These are phyloP conservation scores for Aspergillus saccharolyticus DNA, from an alignment of 495 filamentous ascomycete genomes.

Conservation along the genomic window DNA sequence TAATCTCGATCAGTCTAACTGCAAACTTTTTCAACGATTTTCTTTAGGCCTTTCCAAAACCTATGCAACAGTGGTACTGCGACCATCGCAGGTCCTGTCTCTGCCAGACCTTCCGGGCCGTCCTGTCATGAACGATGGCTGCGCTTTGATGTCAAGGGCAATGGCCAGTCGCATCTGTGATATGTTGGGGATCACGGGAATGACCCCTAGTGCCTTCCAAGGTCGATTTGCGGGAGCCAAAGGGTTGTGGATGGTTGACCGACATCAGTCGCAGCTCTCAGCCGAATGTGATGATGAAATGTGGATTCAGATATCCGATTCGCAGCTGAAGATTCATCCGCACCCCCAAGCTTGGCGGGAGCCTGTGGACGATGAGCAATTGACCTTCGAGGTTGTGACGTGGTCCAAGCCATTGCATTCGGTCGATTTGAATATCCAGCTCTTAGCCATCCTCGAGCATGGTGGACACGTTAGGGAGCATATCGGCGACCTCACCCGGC, in stretches of 20 bases:
- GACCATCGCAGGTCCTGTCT: conserved; percentile 36
- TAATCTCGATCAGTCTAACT: conserved; percentile 41
- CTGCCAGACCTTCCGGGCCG: conserved; percentile 24
- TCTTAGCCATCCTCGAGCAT: conserved; percentile 71
- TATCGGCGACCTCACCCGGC: conserved; percentile 54
- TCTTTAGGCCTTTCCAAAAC: conserved; percentile 42
- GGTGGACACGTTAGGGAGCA: conserved; percentile 53
- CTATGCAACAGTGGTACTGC: conserved; percentile 42
- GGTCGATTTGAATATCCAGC: conserved; percentile 68
- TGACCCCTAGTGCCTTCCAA: conserved; percentile 71
- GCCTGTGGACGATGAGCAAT: conserved; percentile 38
- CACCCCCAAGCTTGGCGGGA: conserved; percentile 44
- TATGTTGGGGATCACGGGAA: conserved; percentile 49
- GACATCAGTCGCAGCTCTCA: conserved; percentile 22
- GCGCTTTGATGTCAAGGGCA: conserved; percentile 61
- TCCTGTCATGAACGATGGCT: conserved; percentile 77
- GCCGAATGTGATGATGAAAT: conserved; percentile 29
- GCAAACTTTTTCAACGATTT: conserved; percentile 51
- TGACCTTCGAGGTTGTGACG: conserved; percentile 71
- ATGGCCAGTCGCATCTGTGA: conserved; percentile 58
- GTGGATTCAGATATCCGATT: conserved; percentile 77
- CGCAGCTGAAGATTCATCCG: conserved; percentile 73
- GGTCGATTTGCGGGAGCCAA: conserved; percentile 80
- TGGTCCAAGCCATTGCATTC: conserved; percentile 57
- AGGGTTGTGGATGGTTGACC: conserved; percentile 79